These are phyloP conservation scores for Apiospora kogelbergensis DNA, from an alignment of 2,329 filamentous ascomycete genomes.

Conservation along the genomic window DNA sequence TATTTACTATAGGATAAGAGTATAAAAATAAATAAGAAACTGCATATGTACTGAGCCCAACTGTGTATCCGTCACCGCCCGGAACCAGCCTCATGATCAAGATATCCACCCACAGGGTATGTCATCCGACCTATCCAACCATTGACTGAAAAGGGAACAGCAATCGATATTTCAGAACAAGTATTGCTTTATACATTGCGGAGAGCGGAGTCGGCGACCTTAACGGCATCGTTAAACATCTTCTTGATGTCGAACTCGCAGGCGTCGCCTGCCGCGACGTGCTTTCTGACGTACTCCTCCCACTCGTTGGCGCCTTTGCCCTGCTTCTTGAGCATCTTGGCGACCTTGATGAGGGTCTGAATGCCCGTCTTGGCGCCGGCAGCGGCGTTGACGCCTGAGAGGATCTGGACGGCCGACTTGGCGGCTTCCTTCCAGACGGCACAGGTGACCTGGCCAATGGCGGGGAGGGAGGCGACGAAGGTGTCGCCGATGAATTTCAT, in stretches of 20 bases:
- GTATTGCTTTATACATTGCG: background rate
- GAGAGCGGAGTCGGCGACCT: background rate
- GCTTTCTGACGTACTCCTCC: slow-evolving; percentile 12
- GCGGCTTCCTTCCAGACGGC: slow-evolving; percentile 8
- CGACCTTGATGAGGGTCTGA: slow-evolving; percentile 12
- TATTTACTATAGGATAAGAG: no score
- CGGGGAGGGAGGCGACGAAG: slow-evolving; percentile 8
- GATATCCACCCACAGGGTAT: background rate
- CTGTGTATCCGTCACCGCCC: no score
- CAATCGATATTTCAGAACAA: background rate
- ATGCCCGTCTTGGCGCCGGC: background rate
- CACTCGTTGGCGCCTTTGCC: slow-evolving; percentile 10
- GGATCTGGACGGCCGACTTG: slow-evolving; percentile 8
- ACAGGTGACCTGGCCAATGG: slow-evolving; percentile 7
- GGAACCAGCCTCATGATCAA: no score
- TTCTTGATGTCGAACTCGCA: slow-evolving; percentile 11
- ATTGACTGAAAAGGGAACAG: no score
- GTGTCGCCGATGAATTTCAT: slow-evolving; percentile 3
- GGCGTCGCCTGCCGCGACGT: slow-evolving; percentile 6
- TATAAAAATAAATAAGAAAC: no score
- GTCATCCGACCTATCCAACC: no score
- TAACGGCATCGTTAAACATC: slow-evolving; percentile 8
- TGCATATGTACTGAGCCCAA: no score
- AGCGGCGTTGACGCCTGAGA: background rate
- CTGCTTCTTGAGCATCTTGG: slow-evolving; percentile 11